A percentile compares a stretch with the other conserved stretches of the same genome.
These are phyloP conservation scores for Saturnispora gosingensis DNA, from an alignment of 805 yeast genomes.

Conservation along the genomic window DNA sequence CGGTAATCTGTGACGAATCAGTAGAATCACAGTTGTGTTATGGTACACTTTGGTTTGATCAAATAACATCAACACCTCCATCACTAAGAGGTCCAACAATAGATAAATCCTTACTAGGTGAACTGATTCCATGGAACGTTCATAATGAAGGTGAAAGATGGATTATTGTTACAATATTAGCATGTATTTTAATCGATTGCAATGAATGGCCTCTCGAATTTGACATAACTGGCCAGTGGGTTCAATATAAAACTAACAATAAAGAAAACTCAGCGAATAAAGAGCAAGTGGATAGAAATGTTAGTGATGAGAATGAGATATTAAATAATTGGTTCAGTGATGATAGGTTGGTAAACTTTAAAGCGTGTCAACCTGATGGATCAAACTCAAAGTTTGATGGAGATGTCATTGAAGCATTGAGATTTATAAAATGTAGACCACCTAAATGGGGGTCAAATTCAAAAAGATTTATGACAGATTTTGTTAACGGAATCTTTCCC, in stretches of 20 bases:
- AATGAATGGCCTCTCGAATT: constrained; percentile 4
- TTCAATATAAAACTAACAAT: constrained; percentile 1
- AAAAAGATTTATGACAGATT: constrained; percentile 26
- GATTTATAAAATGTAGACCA: constrained; percentile 9
- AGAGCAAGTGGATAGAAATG: background rate
- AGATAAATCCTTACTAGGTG: constrained; percentile 56
- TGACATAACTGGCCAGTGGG: constrained; percentile 2
- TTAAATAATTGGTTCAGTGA: constrained; percentile 15
- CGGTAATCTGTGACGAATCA: constrained; percentile 29
- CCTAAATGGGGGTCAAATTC: constrained; percentile 26
- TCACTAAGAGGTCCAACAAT: constrained; percentile 52
- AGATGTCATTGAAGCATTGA: background rate
- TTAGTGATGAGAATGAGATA: constrained; percentile 2
- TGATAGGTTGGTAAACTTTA: constrained; percentile 21
- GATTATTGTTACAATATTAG: constrained; percentile 42
- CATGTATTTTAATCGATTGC: constrained; percentile 34
- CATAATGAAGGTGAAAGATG: constrained; percentile 43
- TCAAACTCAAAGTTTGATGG: constrained; percentile 10
- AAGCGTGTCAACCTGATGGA: constrained; percentile 16
- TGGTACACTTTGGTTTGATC: constrained; percentile 78
- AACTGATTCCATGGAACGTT: constrained; percentile 35
- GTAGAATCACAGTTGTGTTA: constrained; percentile 73
- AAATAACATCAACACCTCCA: constrained; percentile 43
- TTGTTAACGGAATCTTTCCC: constrained; percentile 20
- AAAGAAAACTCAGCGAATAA: background rate